phyloP scores from a whole-genome alignment of 306 rosid species.

The Hippophae tibetana region DNA sequence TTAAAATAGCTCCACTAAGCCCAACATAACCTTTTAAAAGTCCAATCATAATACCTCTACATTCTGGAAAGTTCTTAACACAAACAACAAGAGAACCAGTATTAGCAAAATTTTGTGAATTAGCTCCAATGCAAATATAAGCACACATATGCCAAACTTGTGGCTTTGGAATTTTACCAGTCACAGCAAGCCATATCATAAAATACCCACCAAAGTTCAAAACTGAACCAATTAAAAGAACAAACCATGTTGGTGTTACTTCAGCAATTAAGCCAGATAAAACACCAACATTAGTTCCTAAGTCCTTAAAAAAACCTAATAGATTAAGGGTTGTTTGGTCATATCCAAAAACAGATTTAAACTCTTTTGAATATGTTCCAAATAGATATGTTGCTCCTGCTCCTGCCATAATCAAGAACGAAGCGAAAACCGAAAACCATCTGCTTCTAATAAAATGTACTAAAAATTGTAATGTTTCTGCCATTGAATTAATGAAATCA shows the following conservation, averaged over 20 bases:
- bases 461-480: background rate
- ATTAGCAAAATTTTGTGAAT: constrained; percentile 42
- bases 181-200: constrained; percentile 43
- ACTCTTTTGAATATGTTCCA: constrained; percentile 34
- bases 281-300: constrained; percentile 42
- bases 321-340: constrained; percentile 36
- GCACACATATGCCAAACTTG: constrained; percentile 50
- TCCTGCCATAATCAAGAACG: constrained; percentile 45
- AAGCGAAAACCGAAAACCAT: constrained; percentile 45
- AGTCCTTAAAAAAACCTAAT: constrained; percentile 38
- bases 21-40: constrained; percentile 46
- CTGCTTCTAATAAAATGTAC: constrained; percentile 24
- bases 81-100: constrained; percentile 39
- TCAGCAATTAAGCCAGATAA: constrained; percentile 39
- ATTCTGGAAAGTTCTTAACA: constrained; percentile 45
- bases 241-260: constrained; percentile 44
- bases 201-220: constrained; percentile 41
- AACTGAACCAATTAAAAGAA: constrained; percentile 34
- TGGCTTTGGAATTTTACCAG: constrained; percentile 29
- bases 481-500: background rate
- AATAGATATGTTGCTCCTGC: constrained; percentile 41
- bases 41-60: constrained; percentile 43
- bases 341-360: constrained; percentile 38
- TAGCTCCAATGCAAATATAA: constrained; percentile 38
- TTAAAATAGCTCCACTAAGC: constrained; percentile 44